phyloP scores from a whole-genome alignment of 345 rosid species.

The Ceriops zippeliana region DNA sequence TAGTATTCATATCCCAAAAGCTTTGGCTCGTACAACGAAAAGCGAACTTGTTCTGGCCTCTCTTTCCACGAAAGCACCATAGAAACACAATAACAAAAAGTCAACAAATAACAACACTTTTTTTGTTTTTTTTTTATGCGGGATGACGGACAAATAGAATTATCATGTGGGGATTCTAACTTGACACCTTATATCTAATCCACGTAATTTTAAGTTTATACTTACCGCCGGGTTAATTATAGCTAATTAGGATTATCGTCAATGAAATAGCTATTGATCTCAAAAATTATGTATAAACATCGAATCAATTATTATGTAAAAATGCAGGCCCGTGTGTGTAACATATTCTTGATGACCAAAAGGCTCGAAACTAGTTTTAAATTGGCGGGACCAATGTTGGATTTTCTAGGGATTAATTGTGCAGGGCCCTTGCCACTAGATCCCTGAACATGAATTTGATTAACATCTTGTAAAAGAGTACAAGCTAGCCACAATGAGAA shows the following conservation, averaged over 20 bases:
- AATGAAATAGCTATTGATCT: not conserved
- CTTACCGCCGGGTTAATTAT: too few species aligned
- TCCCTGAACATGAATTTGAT: too few species aligned
- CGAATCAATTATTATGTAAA: not conserved
- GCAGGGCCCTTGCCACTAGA: too few species aligned
- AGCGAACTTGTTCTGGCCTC: not conserved
- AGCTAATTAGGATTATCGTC: too few species aligned
- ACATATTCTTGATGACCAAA: not conserved
- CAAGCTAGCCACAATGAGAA: too few species aligned
- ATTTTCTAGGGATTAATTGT: not conserved
- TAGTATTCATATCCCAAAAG: not conserved
- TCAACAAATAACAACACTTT: not conserved
- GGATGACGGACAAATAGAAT: not conserved
- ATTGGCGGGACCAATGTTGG: not conserved
- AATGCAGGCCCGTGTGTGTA: not conserved
- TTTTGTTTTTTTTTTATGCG: not conserved
- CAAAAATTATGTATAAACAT: not conserved
- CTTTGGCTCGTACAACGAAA: not conserved
- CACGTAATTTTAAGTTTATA: too few species aligned
- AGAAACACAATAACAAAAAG: not conserved
- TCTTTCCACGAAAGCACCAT: not conserved
- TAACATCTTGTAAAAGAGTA: too few species aligned
- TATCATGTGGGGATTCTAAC: not conserved
- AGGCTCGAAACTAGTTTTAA: not conserved
- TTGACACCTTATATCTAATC: too few species aligned